A percentile compares a stretch with the other conserved stretches of the same genome.
phyloP scores from a whole-genome alignment of 805 yeast species.

The Isabelozyma pseudorhagii region DNA sequence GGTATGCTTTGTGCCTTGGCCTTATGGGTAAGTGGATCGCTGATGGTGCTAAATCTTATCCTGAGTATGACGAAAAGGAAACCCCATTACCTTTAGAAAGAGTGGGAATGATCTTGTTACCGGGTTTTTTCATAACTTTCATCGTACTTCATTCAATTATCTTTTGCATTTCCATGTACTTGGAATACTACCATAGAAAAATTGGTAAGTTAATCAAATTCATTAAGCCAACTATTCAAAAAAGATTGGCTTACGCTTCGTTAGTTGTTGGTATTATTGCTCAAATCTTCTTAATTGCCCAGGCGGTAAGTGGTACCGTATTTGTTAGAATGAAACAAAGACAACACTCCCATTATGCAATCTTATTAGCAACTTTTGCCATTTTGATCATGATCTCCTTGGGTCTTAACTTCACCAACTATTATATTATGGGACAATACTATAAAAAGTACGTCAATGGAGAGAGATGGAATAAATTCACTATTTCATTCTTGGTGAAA shows the following conservation, averaged over 20 bases:
- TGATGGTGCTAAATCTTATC: constrained; percentile 16
- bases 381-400: constrained; percentile 21
- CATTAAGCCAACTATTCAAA: constrained; percentile 20
- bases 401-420: constrained; percentile 22
- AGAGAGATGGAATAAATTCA: constrained; percentile 25
- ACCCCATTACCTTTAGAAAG: constrained; percentile 22
- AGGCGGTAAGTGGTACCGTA: constrained; percentile 13
- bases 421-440: constrained; percentile 27
- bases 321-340: constrained; percentile 12
- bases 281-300: constrained; percentile 18
- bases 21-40: constrained; percentile 19
- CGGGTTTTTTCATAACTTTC: constrained; percentile 19
- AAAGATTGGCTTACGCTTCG: constrained; percentile 20
- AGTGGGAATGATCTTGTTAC: constrained; percentile 19
- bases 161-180: constrained; percentile 19
- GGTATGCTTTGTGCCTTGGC: constrained; percentile 20
- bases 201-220: constrained; percentile 27
- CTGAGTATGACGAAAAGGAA: constrained; percentile 16
- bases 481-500: constrained; percentile 21
- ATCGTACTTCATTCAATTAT: constrained; percentile 18
- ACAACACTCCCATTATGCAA: constrained; percentile 18
- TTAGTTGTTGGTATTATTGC: constrained; percentile 18
- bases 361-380: constrained; percentile 20
- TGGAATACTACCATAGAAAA: constrained; percentile 25
- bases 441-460: constrained; percentile 25